Evolutionary conservation across 352 stramenopile species (phyloP), one percentile per base, ranked within the genome.

Genomic region (Pythium phragmiticola): DNA sequence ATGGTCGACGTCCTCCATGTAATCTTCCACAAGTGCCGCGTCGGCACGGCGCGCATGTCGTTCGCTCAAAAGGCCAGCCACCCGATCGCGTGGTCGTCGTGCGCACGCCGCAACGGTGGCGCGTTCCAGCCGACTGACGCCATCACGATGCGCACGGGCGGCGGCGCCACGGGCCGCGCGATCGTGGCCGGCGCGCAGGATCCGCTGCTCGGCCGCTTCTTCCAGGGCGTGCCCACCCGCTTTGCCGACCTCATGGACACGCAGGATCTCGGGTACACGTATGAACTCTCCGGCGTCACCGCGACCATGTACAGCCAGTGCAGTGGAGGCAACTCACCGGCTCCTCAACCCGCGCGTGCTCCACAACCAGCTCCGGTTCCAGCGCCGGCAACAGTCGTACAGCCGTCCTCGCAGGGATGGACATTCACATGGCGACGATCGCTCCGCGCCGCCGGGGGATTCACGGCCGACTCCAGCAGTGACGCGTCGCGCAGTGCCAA

Each of bases 1-100:
- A 87, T 84, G 69, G 62, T 90, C 21, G 81, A 92, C 63, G 59
- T 76, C 5, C 66, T 92, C 14, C 80, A 89, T 53, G 74, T 72
- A 12, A 80, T 90, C 36, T 90, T 87, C 63, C 75, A 89, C 80
- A 81, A 90, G 52, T 92, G 84, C 63, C 64, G 66, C 4, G 81
- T 87, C 1, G 78, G 80, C 12, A 71, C 58, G 2, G 52, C 64
- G 11, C 66, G 57, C 0, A 42, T 90, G 13, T 79, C 77, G 28
- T 78, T 84, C 46, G 62, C 65, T 19, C 65, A 92, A 58, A 89
- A 88, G 57, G 46, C 66, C 0, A 60, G 78, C 21, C 49, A 63
- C 19, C 55, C 63, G 2, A 73, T 88, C 1, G 76, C 74, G 0
- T 86, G 73, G 75, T 70, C 69, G 0, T 87, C 74, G 1, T 87